Conservation (phyloP, 148 eudicot species). For the Cornus florida region DNA sequence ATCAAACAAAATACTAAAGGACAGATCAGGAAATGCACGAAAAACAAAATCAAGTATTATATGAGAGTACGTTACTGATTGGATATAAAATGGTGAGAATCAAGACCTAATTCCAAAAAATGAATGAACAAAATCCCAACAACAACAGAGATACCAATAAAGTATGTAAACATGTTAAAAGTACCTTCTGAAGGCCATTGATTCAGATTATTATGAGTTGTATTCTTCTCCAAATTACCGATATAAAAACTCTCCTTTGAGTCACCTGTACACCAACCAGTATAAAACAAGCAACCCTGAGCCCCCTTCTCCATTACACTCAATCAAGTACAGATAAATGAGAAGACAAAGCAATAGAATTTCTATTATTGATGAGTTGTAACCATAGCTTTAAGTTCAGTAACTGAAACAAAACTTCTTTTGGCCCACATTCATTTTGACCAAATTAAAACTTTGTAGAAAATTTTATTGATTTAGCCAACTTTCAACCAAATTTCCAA, state of each 20-base stretch:
- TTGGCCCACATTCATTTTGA: neutral
- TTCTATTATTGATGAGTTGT: neutral
- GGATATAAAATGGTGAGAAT: neutral
- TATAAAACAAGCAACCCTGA: neutral
- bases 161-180: conserved; percentile 10
- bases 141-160: neutral
- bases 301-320: neutral
- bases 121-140: neutral
- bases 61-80: neutral
- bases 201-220: conserved; percentile 31
- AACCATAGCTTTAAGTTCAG: neutral
- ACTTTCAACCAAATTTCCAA: neutral
- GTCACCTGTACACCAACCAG: conserved; percentile 46
- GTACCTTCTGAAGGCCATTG: conserved; percentile 84
- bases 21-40: conserved; percentile 10
- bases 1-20: neutral
- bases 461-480: neutral
- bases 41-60: neutral
- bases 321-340: neutral
- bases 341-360: neutral
- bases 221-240: conserved; percentile 50
- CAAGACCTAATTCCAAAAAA: neutral
- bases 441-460: neutral
- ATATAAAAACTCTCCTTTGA: conserved; percentile 72
- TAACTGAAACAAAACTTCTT: neutral